Percentiles rank a stretch among this genome's conserved stretches.
phyloP scores from a whole-genome alignment of 164 flowering plant species.

The Magnolia officinalis region DNA sequence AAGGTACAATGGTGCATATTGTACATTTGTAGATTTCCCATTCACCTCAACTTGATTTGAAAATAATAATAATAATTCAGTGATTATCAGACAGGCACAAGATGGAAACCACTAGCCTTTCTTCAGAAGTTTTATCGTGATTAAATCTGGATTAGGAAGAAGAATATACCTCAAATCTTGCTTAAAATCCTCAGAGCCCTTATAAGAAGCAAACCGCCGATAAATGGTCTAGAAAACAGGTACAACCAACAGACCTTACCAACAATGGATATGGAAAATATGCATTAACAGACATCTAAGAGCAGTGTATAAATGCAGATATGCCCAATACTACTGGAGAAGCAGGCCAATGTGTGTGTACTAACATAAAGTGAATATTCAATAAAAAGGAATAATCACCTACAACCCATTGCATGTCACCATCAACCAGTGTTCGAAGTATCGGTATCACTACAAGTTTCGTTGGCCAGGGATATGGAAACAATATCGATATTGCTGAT shows the following conservation, averaged over 20 bases:
- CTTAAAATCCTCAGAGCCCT: constrained; percentile 66
- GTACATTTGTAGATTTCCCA: too few relatives aligned
- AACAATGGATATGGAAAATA: neutral
- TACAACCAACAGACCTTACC: constrained; percentile 6
- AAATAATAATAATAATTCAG: neutral
- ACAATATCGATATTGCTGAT: too few relatives aligned
- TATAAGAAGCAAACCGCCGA: constrained; percentile 59
- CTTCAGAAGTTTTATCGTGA: neutral
- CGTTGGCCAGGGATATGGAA: too few relatives aligned
- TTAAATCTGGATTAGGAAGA: constrained; percentile 6
- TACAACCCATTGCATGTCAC: too few relatives aligned
- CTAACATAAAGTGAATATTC: too few relatives aligned
- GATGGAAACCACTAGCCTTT: neutral
- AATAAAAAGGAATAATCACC: too few relatives aligned
- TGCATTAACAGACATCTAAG: neutral
- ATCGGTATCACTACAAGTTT: too few relatives aligned
- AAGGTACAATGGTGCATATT: too few relatives aligned
- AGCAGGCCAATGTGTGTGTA: too few relatives aligned
- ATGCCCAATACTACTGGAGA: too few relatives aligned
- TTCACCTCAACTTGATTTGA: neutral
- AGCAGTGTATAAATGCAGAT: too few relatives aligned
- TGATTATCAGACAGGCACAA: neutral
- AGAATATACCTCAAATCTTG: constrained; percentile 64
- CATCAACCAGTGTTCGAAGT: too few relatives aligned
- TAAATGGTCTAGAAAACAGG: constrained; percentile 51